Base-by-base conservation (phyloP, 352 stramenopile species). In the Phytophthora litchii region DNA sequence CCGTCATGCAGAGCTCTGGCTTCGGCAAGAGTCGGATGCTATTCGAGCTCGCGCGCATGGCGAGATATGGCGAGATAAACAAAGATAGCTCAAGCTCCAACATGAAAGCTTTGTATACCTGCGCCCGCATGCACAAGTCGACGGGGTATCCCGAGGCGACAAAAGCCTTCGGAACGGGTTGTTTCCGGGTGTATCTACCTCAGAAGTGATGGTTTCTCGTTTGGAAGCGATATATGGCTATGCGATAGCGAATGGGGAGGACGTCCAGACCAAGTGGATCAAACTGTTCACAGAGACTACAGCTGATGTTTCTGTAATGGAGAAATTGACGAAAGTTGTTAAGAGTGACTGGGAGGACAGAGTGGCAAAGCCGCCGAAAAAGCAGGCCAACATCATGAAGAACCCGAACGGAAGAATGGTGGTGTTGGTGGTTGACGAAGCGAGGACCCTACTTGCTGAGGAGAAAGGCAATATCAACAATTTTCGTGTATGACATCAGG, bases 31-130 rank as follows among this genome's bases (percentile, higher is more conserved):
- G 54, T 27, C 54, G 36, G 25, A 43, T 62, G 43, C 35, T 55
- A 10, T 40, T 32, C 12, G 54, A 62, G 44, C 44, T 62, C 16
- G 53, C 53, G 16, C n/a, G 31, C 3, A 50, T 40, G 37, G 41
- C 55, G n/a, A n/a, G n/a, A n/a, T n/a, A n/a, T n/a, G n/a, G n/a
- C n/a, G n/a, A n/a, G 35, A 51, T 46, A 10, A 23, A 11, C 19
- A 37, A 41, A 27, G n/a, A n/a, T n/a, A n/a, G n/a, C n/a, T n/a
- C n/a, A 35, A 21, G 5, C n/a, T n/a, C n/a, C n/a, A 34, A 43
- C 16, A 49, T 62, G 44, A 54, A 17, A 43, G 46, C 60, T 32
- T 25, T 65, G 40, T 60, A 65, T 17, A 51, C 43, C n/a, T 64
- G 55, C 25, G 19, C 31, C 4, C 49, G 49, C 29, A 4, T 31